Percentiles rank a stretch among this genome's conserved stretches.
phyloP scores from a whole-genome alignment of 2,329 filamentous ascomycete species.

The Samsoniella hepiali region DNA sequence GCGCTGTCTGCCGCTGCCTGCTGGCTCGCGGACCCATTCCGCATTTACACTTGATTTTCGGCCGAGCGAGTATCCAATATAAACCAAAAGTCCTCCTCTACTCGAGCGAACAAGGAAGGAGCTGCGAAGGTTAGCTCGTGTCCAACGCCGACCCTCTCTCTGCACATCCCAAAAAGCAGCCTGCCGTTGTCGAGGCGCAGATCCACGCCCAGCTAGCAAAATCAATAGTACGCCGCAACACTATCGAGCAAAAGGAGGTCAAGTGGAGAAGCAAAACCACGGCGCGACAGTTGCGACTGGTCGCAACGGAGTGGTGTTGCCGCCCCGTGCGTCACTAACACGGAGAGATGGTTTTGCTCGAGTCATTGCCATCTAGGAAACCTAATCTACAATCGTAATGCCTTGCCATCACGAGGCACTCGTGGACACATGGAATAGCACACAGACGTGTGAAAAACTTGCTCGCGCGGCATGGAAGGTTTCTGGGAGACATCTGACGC shows the following conservation, averaged over 20 bases:
- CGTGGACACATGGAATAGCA: not conserved
- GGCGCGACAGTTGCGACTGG: not conserved
- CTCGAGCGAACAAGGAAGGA: not conserved
- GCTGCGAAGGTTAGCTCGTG: not conserved
- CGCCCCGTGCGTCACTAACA: not conserved
- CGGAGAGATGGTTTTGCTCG: not conserved
- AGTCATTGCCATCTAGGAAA: conserved; percentile 9
- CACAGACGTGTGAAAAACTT: not conserved
- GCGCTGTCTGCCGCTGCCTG: not conserved
- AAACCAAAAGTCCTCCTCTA: not conserved
- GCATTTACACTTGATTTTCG: not conserved
- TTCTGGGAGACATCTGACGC: conserved; percentile 5
- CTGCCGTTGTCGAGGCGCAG: not conserved
- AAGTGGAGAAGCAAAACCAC: not conserved
- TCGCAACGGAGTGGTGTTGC: not conserved
- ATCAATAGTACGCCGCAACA: not conserved
- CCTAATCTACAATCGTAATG: conserved; percentile 13
- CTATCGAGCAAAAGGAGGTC: not conserved
- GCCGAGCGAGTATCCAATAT: not conserved
- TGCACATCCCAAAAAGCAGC: no score
- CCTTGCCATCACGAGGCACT: not conserved
- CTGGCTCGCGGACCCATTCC: not conserved
- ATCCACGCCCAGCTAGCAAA: not conserved
- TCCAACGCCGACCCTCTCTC: not conserved
- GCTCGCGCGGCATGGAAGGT: not conserved